Evolutionary conservation across 164 flowering plant genomes (phyloP), one percentile per base, ranked within the genome.

Genomic region (Vitis labrusca): DNA sequence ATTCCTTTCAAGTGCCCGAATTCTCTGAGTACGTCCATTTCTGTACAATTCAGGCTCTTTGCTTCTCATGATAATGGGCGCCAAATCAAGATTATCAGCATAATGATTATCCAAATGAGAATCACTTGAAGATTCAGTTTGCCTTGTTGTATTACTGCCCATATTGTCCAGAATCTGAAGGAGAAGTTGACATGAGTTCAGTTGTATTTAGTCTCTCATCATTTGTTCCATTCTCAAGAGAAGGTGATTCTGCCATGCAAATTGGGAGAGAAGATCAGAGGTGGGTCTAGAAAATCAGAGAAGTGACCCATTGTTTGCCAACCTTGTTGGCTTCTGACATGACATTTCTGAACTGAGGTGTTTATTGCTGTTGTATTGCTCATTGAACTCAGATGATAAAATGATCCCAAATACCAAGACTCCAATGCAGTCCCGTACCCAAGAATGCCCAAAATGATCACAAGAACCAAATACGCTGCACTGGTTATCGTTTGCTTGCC

Each of bases 21-120:
- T 88, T 79, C 93, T 84, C 75, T 93, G 95, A 11, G 93, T 83
- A 51, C 89, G 83, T 27, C 94, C 90, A 80, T 88, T 89, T 81
- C 82, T 82, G 73, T 69, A 84, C 37, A 80, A 70, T 71, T 86
- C 89, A 37, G 85, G 81, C 63, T 86, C 86, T 74, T 89, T 87
- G 73, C 77, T 80, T 79, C 85, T 83, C 83, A 81, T 68, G 49
- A 85, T 77, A 50, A 87, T 71, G 71, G 91, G 81, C 65, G 85
- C 79, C 23, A 90, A 71, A 63, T 83, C 88, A 65, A 90, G 73
- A 16, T 75, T 77, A 64, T 73, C 71, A 48, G 58, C 63, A 78
- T 68, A 59, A 62, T 37, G 37, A 30, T 72, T 65, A 58, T 76
- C 81, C 17, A 57, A 8, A 48, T 66, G 76, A 47, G 70, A 68